Base-by-base conservation (phyloP, 768 basidiomycete genomes). In the Boletus insuetus region DNA sequence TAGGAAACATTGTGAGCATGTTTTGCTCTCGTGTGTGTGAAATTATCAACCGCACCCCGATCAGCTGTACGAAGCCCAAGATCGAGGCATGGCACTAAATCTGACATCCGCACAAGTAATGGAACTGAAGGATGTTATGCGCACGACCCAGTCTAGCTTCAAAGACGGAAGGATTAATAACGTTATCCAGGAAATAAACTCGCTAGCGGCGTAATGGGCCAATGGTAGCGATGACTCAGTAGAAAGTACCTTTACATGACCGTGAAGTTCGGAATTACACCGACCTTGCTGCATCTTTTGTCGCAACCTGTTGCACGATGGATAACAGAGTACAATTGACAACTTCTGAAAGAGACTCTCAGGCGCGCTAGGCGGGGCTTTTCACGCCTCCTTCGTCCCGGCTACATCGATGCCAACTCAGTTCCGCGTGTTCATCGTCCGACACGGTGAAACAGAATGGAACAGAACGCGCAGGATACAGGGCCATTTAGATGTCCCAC, bases 361-460 rank as follows among this genome's bases (percentile, higher is more conserved):
- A 29, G 9, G 29, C 29, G 9, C 29, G 29, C 29, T 29, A 29
- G 29, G 29, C 29, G 8, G 24, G 29, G 9, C 29, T 29, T 29
- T 35, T 14, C 34, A 35, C 34, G 14, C 13, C 34, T 35, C 34
- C 14, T 14, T 35, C 14, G 3, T 35, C 13, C 9, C 13, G 6
- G 6, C 13, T 35, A 35, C 14, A 14, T 11, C 51, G 39, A 66
- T 71, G 59, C 56, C 74, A 66, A 55, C 66, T 51, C 63, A 73
- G 26, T 77, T 78, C 24, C 75, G 75, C 50, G 60, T 91, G 44
- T 88, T 85, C 65, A 72, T 90, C 58, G 78, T 90, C 46, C 83
- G 90, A 41, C 90, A 92, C 61, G 90, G 88, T 19, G 88, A 92
- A 74, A 92, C 90, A 24, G 78, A 83, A 40, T 84, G 79, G 64